Base-by-base conservation (phyloP, 2,329 filamentous ascomycete species). In the Nemania serpens region DNA sequence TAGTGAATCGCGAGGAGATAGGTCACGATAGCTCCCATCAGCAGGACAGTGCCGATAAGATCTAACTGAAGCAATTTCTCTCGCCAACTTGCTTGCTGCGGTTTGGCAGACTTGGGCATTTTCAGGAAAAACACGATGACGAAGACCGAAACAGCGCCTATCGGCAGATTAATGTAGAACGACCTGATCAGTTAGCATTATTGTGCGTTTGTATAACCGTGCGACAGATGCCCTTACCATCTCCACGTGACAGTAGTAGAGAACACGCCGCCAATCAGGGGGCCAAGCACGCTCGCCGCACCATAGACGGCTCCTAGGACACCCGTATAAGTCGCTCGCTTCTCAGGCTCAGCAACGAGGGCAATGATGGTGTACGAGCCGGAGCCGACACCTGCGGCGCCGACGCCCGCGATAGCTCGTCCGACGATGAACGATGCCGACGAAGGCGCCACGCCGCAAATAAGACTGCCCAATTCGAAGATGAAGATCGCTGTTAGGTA, bases 351-450 rank as follows among this genome's bases (percentile, higher is more conserved):
- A 1, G 75, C 66, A 18, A 66, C 63, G 45, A 71, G 69, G 5
- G 74, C 71, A 12, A 76, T 66, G 17, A 70, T 64, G 20, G 70
- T 64, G 20, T 75, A 68, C 29, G 69, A 69, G 12, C 76, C 76
- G 2, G 72, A 69, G 46, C 74, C 74, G 48, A 79, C 73, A 36
- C 76, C 76, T 2, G 71, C 72, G 0, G 69, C 66, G 2, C 77
- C 76, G 1, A 76, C 48, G 10, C 77, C 77, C 22, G 74, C 69
- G 18, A 79, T 68, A 42, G 74, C 76, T 13, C 76, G 72, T 4
- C 77, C 76, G 17, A 77, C 42, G 34, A 79, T 78, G 47, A 79
- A 74, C 4, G 71, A n/a, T n/a, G n/a, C n/a, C n/a, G n/a, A n/a
- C n/a, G n/a, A n/a, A n/a, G n/a, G n/a, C n/a, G n/a, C n/a, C n/a